phyloP scores from a whole-genome alignment of 1,284 basidiomycete genomes.

The Tremellales sp. region DNA sequence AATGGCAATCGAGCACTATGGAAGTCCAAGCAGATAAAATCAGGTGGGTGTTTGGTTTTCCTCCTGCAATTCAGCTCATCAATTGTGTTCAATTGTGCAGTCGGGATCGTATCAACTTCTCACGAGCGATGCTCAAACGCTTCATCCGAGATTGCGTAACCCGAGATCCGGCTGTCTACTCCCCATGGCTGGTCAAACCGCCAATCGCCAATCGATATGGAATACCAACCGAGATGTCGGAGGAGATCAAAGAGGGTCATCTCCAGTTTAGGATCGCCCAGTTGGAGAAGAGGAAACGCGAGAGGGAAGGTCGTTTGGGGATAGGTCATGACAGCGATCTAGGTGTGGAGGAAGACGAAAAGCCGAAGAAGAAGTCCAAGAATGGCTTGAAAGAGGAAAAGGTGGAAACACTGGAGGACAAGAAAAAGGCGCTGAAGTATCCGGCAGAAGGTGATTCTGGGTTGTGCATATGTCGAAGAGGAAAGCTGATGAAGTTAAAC shows the following conservation, averaged over 20 bases:
- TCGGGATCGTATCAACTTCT: constrained; percentile 90
- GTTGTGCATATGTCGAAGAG: constrained; percentile 11
- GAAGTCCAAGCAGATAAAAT: constrained; percentile 74
- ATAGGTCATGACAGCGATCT: constrained; percentile 16
- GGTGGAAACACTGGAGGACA: too few relatives aligned
- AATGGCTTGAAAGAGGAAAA: constrained; percentile 63
- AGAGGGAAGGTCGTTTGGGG: constrained; percentile 54
- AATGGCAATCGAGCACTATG: constrained; percentile 60
- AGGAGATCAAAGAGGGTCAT: constrained; percentile 73
- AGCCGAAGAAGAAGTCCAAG: constrained; percentile 51
- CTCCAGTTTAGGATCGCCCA: constrained; percentile 76
- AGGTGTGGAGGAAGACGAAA: constrained; percentile 63
- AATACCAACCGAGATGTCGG: constrained; percentile 77
- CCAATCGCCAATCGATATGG: constrained; percentile 76
- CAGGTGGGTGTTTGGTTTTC: constrained; percentile 56
- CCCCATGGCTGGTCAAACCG: constrained; percentile 91
- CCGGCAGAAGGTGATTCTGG: constrained; percentile 53
- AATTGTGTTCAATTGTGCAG: constrained; percentile 48
- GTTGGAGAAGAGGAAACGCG: constrained; percentile 80
- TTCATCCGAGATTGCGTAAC: constrained; percentile 92
- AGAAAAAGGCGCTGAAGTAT: constrained; percentile 72
- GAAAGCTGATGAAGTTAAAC: constrained; percentile 54
- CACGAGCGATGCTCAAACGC: constrained; percentile 90
- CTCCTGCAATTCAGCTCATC: not conserved
- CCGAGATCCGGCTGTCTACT: constrained; percentile 82